Percentiles rank a stretch among this genome's conserved stretches.
Evolutionary conservation across 371 early-diverging fungal species (phyloP).

Genomic region (Conidiobolus incongruus): DNA sequence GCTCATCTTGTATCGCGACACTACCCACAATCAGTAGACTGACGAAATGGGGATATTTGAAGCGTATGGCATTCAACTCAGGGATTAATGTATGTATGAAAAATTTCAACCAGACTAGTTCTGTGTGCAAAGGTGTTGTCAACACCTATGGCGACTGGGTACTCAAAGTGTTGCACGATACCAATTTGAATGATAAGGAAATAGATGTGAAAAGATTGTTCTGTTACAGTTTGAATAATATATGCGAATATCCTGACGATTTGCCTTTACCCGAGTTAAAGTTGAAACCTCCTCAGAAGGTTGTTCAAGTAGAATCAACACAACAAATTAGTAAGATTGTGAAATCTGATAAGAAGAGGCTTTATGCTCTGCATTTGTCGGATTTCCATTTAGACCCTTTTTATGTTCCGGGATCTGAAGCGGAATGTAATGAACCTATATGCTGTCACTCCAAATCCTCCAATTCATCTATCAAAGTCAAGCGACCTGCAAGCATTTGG

Average conservation of each 20-base stretch:
- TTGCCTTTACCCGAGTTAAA: neutral
- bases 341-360: neutral
- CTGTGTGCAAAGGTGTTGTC: conserved; percentile 6
- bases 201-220: neutral
- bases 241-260: conserved; percentile 2
- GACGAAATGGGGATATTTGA: neutral
- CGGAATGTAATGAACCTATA: conserved; percentile 8
- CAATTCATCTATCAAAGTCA: neutral
- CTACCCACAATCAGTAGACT: neutral
- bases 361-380: conserved; percentile 6
- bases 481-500: conserved; percentile 6
- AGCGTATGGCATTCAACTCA: neutral
- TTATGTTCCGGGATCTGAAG: conserved; percentile 7
- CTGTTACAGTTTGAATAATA: conserved; percentile 4
- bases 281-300: neutral
- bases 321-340: neutral
- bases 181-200: conserved; percentile 4
- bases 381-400: conserved; percentile 8
- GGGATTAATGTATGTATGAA: neutral
- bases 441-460: conserved; percentile 6
- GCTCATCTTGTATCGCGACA: neutral
- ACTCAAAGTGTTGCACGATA: conserved; percentile 6
- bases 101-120: neutral
- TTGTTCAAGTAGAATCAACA: neutral
- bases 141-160: conserved; percentile 7